Evolutionary conservation across 768 basidiomycete species (phyloP), one percentile per base, ranked within the genome.

Genomic region (Tricholoma sp.): DNA sequence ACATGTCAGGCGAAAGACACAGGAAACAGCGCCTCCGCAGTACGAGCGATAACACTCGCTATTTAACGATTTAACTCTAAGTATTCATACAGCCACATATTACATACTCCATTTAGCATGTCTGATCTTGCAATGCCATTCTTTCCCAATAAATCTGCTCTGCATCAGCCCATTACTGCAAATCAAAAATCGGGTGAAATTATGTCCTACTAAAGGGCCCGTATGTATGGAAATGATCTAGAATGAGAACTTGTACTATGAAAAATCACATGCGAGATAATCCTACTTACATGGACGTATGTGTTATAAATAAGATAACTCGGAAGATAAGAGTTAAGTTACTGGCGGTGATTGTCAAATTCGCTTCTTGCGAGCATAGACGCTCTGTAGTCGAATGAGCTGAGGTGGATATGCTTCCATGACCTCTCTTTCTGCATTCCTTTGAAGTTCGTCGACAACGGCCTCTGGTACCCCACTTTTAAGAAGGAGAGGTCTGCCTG

Each of bases 401-500:
- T 80, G 71, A 3, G 76, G 76, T 9, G 71, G 70, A 16, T 69
- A 62, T 4, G 79, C 77, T 14, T 79, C 77, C 12, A 71, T 67
- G 39, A 89, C 65, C 63, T 91, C 89, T 32, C 64, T 45, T n/a
- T 66, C 67, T 11, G 83, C 79, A 21, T 81, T 78, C 5, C 56
- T 54, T 67, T 88, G 78, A 16, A 91, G 68, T 31, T 79, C 72
- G 56, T 83, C 72, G 19, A 89, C 76, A 14, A 83, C 64, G 7
- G 72, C 68, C 64, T 79, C 77, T 2, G 83, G 68, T 27, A 89
- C 63, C 4, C 87, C 89, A 62, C 74, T 79, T 11, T 83, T 80
- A 5, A 91, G 77, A 2, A 91, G 76, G 41, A 91, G 72, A 19
- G 87, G 85, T n/a, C 86, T 76, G 16, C 81, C 84, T 0, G 84